Evolutionary conservation across 2,329 filamentous ascomycete species (phyloP), one percentile per base, ranked within the genome.

Genomic region (Ophiobolus disseminans): DNA sequence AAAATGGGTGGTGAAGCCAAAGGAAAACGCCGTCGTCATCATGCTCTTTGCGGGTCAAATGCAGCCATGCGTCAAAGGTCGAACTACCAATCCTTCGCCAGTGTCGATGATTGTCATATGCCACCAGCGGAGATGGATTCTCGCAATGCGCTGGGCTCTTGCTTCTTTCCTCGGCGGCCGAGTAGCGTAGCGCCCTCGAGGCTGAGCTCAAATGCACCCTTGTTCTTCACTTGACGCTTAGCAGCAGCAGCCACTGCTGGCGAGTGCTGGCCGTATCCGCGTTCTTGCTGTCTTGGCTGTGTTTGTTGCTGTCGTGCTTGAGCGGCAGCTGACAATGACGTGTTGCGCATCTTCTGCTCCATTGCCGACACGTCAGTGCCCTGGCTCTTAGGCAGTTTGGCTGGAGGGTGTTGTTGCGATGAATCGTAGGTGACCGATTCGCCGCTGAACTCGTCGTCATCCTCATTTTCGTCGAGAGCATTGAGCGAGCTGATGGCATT

Each of bases 121-220:
- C 67, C 66, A 2, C 61, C 63, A 21, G 65, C 69, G 5, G 64
- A 60, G 14, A 77, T 64, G 50, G 77, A 66, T 52, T 79, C 71
- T 55, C 79, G 67, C 62, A 82, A 56, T 3, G 73, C 71, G 58
- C 78, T 81, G 1, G 73, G 73, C 45, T 72, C 73, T 1, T 45
- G 51, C 69, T 79, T 80, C 72, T 81, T 83, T 21, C 78, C 78
- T 57, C 85, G 77, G 62, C 92, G 85, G 23, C 92, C 92, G 4
- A 99, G 78, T 41, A 99, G 75, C 1, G 92, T 97, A 1, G 94
- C 90, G 46, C 94, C 94, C 58, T 96, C 91, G 28, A 99, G 78
- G 67, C 86, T 97, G 37, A 99, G 82, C 74, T 99, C 94, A 60
- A 99, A 99, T 0, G 89, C 86, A 23, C 90, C 91, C 73, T 87